These are phyloP conservation scores for Wickerhamomyces sp. DNA, from an alignment of 1,139 yeast species.

Conservation along the genomic window DNA sequence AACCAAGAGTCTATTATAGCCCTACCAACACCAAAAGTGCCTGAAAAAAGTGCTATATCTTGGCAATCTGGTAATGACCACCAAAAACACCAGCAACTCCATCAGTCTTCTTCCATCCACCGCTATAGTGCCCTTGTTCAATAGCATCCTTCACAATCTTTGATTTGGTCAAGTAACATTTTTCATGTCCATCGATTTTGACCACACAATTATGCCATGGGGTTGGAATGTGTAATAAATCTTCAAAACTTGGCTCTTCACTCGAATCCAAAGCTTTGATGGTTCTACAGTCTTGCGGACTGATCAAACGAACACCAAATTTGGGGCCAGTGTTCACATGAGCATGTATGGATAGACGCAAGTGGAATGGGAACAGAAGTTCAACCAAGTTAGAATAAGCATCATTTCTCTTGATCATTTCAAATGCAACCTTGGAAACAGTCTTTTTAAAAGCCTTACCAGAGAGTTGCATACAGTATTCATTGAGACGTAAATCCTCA, in stretches of 20 bases:
- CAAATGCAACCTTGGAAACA: conserved; percentile 51
- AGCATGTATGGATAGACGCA: conserved; percentile 57
- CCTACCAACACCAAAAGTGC: no score
- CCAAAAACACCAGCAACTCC: conserved; percentile 26
- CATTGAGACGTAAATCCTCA: conserved; percentile 46
- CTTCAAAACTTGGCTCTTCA: conserved; percentile 37
- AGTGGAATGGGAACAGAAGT: conserved; percentile 51
- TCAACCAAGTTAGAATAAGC: conserved; percentile 62
- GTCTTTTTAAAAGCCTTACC: conserved; percentile 46
- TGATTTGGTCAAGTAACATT: conserved; percentile 29
- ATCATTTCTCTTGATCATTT: conserved; percentile 60
- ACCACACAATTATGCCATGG: conserved; percentile 63
- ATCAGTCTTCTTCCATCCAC: conserved; percentile 28
- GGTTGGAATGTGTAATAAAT: conserved; percentile 56
- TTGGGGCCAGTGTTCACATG: conserved; percentile 55
- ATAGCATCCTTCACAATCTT: conserved; percentile 30
- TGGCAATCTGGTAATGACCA: conserved; percentile 22
- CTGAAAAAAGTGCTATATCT: background rate
- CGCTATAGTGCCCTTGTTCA: conserved; percentile 26
- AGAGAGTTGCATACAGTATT: conserved; percentile 34
- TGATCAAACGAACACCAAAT: conserved; percentile 48
- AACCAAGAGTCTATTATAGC: no score
- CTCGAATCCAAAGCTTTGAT: conserved; percentile 31
- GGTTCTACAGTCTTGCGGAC: conserved; percentile 37
- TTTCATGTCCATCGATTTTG: conserved; percentile 30